These are phyloP conservation scores for Populus simonii DNA, from an alignment of 345 rosid species.

Conservation along the genomic window DNA sequence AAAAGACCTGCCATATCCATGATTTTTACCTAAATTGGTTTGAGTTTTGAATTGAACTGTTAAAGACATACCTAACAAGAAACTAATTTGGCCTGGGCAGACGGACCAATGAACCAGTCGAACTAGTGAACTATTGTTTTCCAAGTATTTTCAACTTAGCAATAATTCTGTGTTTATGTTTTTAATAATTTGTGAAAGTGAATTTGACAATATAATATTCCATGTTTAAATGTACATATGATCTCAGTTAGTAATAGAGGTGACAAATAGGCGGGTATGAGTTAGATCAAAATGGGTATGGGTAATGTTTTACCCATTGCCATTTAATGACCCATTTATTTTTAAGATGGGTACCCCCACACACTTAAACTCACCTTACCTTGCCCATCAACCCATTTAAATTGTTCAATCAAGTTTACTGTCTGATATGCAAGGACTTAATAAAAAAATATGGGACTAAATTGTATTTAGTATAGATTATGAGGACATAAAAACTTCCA, in stretches of 20 bases:
- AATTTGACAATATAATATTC: not conserved
- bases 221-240: not conserved
- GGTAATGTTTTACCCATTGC: not conserved
- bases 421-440: not conserved
- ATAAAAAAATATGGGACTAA: not conserved
- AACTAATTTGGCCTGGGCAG: not conserved
- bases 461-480: not conserved
- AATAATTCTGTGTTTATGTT: not conserved
- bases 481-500: not conserved
- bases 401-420: not conserved
- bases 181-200: not conserved
- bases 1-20: not conserved
- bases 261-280: not conserved
- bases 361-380: not conserved
- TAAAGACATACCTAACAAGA: not conserved
- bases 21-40: not conserved
- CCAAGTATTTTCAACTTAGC: not conserved
- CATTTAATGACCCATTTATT: not conserved
- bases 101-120: not conserved
- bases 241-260: not conserved
- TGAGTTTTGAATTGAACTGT: not conserved
- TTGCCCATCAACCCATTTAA: not conserved
- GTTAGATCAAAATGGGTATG: not conserved
- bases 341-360: not conserved
- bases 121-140: not conserved